Conservation (phyloP, 1,284 basidiomycete species). For the Ganoderma multipileum region DNA sequence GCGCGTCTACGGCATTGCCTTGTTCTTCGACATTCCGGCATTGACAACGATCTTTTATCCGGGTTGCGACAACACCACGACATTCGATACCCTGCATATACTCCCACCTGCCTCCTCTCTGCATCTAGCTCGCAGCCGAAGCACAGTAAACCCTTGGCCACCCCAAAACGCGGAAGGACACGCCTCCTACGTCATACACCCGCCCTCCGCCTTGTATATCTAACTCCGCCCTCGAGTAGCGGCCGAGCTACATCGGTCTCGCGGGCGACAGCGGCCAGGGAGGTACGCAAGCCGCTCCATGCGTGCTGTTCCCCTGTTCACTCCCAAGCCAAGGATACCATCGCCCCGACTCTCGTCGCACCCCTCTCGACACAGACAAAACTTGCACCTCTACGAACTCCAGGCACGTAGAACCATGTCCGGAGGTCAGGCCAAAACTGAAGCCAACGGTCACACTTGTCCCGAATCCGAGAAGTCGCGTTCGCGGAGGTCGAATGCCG, state of each 20-base stretch:
- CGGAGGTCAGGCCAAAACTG: too few relatives aligned
- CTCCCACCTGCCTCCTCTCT: neutral
- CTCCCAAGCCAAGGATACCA: neutral
- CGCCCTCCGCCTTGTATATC: neutral
- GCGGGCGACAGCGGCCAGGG: neutral
- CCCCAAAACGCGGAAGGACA: neutral
- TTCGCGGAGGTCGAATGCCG: neutral
- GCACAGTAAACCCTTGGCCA: neutral
- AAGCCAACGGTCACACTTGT: neutral
- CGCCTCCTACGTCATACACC: constrained; percentile 8
- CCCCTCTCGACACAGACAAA: neutral
- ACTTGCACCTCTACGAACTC: neutral
- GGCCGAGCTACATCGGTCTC: neutral
- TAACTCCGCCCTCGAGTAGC: neutral
- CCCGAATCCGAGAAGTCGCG: neutral
- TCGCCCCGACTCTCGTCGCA: neutral
- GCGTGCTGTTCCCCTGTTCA: neutral
- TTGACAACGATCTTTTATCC: neutral
- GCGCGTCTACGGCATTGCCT: constrained; percentile 3
- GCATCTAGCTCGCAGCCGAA: neutral
- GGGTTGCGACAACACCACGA: neutral
- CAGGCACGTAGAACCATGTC: constrained; percentile 1
- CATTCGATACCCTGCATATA: neutral
- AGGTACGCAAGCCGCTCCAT: neutral
- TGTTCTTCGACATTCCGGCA: neutral